Base-by-base conservation (phyloP, 2,329 filamentous ascomycete genomes). In the Verticillium nonalfalfae region DNA sequence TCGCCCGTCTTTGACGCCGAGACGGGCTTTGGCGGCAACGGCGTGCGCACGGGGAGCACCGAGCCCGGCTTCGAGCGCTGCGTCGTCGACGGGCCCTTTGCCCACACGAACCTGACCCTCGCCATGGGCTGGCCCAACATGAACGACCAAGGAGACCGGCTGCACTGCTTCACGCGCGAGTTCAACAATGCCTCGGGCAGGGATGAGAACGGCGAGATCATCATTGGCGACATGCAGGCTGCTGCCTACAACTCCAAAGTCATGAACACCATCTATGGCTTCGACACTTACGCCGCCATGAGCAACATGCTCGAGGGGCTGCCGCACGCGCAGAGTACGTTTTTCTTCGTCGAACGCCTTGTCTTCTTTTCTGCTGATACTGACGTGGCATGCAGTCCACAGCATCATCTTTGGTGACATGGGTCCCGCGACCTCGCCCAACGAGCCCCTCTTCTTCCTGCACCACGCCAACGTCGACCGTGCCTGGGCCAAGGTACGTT, bases 21-120 rank as follows among this genome's bases (percentile, higher is more conserved):
- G 3, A 68, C 70, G 9, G 73, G 73, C 1, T 75, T 74, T 59
- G 73, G 73, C 33, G 70, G 68, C 1, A 55, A 69, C 40, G 68
- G 66, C 18, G 63, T 66, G 36, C 63, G 62, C 6, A 65, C 64
- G 57, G 65, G 65, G 0, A 68, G 66, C n/a, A 63, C 18, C 15
- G 56, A 39, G 21, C 55, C 59, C 0, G 59, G 59, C 15, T 60
- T 60, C 56, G 33, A 57, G 60, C 57, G 67, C 1, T 71, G 69
- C n/a, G 65, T 70, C 15, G 56, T 65, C 39, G 65, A 54, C 1
- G 69, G 70, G 1, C 66, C 70, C 0, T 72, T 70, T 34, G 68
- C 67, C 0, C 63, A 65, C 0, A 58, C 61, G 3, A 63, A 63
- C 11, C 39, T 65, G 56, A 65, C 64, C 31, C 35, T 65, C 35